Conservation (phyloP, 257 asterid genomes). For the Eustoma russellianum region DNA sequence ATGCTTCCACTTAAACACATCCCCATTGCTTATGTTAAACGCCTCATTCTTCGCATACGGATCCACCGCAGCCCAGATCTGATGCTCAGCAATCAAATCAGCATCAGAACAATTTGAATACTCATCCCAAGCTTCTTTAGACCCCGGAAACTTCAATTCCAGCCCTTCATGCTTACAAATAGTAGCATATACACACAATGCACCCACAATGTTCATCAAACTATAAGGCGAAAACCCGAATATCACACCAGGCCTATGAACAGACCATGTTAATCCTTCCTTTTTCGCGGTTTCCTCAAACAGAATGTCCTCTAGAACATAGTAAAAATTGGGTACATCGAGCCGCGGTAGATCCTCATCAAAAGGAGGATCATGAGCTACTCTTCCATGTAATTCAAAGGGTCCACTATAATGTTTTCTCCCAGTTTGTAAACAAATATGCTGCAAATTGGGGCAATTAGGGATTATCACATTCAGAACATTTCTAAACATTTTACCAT, state of each 20-base stretch:
- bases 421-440: conserved; percentile 73
- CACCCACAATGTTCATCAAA: conserved; percentile 74
- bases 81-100: conserved; percentile 86
- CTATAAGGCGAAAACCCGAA: conserved; percentile 77
- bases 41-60: conserved; percentile 88
- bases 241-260: conserved; percentile 68
- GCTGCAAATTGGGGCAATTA: conserved; percentile 56
- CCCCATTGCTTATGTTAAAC: conserved; percentile 84
- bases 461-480: conserved; percentile 51
- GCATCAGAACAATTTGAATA: conserved; percentile 79
- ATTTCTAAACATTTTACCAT: conserved; percentile 65
- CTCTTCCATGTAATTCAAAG: conserved; percentile 36
- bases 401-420: conserved; percentile 77
- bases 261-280: conserved; percentile 75
- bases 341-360: conserved; percentile 72
- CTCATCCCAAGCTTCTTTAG: conserved; percentile 63
- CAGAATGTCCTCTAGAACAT: conserved; percentile 63
- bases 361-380: conserved; percentile 55
- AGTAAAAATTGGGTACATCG: conserved; percentile 47
- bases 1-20: conserved; percentile 89
- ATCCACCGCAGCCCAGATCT: conserved; percentile 93
- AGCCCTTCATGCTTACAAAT: conserved; percentile 74
- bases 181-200: conserved; percentile 78
- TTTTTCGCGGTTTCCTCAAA: conserved; percentile 53
- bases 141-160: conserved; percentile 67